Conservation (phyloP, 2,329 filamentous ascomycete genomes). For the Verticillium nubilum region DNA sequence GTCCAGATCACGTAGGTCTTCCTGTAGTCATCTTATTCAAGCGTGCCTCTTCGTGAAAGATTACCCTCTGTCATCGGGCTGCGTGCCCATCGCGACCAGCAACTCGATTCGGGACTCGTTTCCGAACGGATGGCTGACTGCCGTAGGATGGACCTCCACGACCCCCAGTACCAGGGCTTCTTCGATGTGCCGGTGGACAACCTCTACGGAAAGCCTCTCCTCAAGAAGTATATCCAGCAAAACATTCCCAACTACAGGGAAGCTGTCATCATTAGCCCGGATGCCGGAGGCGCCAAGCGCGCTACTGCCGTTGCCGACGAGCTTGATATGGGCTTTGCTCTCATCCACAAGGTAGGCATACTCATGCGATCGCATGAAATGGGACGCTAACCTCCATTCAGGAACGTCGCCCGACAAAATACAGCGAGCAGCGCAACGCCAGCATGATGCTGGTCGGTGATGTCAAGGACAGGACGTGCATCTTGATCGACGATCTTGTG, state of each 20-base stretch:
- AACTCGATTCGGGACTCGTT: constrained; percentile 6
- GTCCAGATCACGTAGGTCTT: constrained; percentile 14
- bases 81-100: not conserved
- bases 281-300: constrained; percentile 93
- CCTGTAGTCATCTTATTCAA: constrained; percentile 3
- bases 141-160: constrained; percentile 76
- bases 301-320: constrained; percentile 93
- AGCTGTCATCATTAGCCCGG: constrained; percentile 89
- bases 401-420: constrained; percentile 85
- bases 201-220: constrained; percentile 76
- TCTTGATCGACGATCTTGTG: constrained; percentile 88
- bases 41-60: not conserved
- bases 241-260: constrained; percentile 80
- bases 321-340: constrained; percentile 88
- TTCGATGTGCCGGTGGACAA: constrained; percentile 99
- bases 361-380: not conserved
- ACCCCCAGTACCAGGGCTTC: constrained; percentile 96
- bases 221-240: constrained; percentile 68
- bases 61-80: constrained; percentile 5
- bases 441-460: constrained; percentile 95
- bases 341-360: constrained; percentile 87
- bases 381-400: constrained; percentile 25
- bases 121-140: constrained; percentile 15
- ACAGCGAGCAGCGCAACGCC: constrained; percentile 82
- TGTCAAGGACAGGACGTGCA: constrained; percentile 73